These are phyloP conservation scores for Aleurites moluccanus DNA, from an alignment of 441 rosid genomes.

Conservation along the genomic window DNA sequence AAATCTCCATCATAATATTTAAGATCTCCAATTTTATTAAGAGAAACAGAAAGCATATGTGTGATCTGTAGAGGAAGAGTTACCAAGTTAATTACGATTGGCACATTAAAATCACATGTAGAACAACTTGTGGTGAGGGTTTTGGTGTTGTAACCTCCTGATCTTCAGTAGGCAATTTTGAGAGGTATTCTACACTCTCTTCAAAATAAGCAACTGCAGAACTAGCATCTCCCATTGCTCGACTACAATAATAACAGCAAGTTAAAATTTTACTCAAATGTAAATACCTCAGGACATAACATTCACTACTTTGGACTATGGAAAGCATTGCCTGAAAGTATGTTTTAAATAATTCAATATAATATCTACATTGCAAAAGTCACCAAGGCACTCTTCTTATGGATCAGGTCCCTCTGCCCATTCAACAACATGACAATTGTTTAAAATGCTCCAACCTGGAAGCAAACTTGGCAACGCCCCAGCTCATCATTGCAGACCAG, in stretches of 20 bases:
- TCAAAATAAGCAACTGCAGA: slow-evolving; percentile 78
- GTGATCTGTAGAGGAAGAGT: slow-evolving; percentile 52
- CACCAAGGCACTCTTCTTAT: not conserved
- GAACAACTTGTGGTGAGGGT: slow-evolving; percentile 3
- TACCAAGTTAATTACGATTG: not conserved
- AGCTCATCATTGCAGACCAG: not conserved
- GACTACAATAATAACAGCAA: slow-evolving; percentile 47
- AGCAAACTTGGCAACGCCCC: too few species aligned
- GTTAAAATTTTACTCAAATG: not conserved
- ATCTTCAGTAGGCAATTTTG: slow-evolving; percentile 68
- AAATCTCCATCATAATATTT: slow-evolving; percentile 86
- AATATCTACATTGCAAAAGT: not conserved
- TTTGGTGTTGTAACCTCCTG: slow-evolving; percentile 58
- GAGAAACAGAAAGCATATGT: slow-evolving; percentile 94
- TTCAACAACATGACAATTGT: not conserved
- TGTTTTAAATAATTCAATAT: not conserved
- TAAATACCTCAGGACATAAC: not conserved
- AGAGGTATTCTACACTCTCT: slow-evolving; percentile 85
- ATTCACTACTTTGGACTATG: not conserved
- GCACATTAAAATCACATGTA: not conserved
- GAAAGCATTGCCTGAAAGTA: not conserved
- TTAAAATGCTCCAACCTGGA: not conserved
- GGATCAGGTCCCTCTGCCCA: not conserved
- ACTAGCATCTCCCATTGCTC: slow-evolving; percentile 77
- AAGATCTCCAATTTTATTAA: slow-evolving; percentile 93